These are phyloP conservation scores for Anisodus acutangulus DNA, from an alignment of 257 asterid species.

Conservation along the genomic window DNA sequence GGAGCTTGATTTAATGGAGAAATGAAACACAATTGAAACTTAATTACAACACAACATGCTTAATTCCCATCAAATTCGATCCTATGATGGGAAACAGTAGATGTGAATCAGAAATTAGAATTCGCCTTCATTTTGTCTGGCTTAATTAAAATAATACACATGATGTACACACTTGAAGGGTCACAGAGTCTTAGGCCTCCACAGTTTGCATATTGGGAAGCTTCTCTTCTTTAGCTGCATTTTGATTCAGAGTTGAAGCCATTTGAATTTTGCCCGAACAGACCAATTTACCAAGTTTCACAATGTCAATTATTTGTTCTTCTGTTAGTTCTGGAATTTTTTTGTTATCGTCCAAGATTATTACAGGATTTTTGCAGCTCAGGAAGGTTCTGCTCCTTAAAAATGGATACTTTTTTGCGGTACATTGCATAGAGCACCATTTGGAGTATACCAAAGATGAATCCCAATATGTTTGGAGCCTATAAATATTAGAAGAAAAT, in stretches of 20 bases:
- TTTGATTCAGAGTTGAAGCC: constrained; percentile 32
- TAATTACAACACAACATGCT: background rate
- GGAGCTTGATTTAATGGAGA: background rate
- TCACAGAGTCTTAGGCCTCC: background rate
- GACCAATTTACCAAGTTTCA: constrained; percentile 38
- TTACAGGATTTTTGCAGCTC: constrained; percentile 32
- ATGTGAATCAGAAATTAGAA: background rate
- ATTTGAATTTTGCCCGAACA: constrained; percentile 41
- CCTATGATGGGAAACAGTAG: background rate
- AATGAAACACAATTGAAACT: background rate
- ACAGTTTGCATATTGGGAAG: background rate
- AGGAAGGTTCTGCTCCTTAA: constrained; percentile 39
- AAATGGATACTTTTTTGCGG: constrained; percentile 36
- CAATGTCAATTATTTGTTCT: constrained; percentile 46
- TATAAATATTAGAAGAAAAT: background rate
- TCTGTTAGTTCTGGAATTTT: constrained; percentile 36
- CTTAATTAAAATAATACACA: background rate
- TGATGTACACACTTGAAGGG: background rate
- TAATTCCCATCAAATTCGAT: background rate
- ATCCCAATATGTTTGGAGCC: constrained; percentile 75
- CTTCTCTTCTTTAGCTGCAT: constrained; percentile 22
- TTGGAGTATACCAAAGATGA: constrained; percentile 61
- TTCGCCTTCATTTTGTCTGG: background rate
- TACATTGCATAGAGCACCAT: constrained; percentile 58
- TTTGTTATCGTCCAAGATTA: constrained; percentile 40